phyloP scores from a whole-genome alignment of 148 eudicot species.

The Pouteria glomerata region DNA sequence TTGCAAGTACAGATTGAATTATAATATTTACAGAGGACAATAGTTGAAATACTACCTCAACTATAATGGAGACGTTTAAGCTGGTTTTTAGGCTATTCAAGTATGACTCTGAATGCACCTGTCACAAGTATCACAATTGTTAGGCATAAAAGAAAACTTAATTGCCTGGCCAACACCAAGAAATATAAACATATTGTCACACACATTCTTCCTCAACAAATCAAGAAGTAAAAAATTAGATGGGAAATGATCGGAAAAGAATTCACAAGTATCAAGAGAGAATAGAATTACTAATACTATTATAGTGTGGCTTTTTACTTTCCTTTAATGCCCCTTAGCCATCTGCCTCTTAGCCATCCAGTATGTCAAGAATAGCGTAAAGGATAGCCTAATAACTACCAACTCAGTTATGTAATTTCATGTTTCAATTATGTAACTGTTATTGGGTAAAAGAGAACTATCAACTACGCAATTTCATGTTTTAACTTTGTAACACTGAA shows the following conservation, averaged over 20 bases:
- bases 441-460: too few species aligned
- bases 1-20: neutral
- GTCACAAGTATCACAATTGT: conserved; percentile 15
- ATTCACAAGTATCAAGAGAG: neutral
- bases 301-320: too few species aligned
- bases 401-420: too few species aligned
- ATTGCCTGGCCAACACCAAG: neutral
- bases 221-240: neutral
- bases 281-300: neutral
- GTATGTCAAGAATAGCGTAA: too few species aligned
- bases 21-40: neutral
- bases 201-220: neutral
- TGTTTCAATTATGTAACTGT: too few species aligned
- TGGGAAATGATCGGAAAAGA: neutral
- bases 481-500: too few species aligned
- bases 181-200: neutral
- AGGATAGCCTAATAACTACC: too few species aligned
- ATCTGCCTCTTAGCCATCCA: too few species aligned
- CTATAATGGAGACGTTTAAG: conserved; percentile 51
- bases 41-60: conserved; percentile 49
- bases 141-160: neutral
- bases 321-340: too few species aligned
- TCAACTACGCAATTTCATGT: too few species aligned
- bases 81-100: conserved; percentile 74
- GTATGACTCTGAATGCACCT: conserved; percentile 86